phyloP scores from a whole-genome alignment of 176 grass and related monocot genomes.

The Tillandsia leiboldiana region DNA sequence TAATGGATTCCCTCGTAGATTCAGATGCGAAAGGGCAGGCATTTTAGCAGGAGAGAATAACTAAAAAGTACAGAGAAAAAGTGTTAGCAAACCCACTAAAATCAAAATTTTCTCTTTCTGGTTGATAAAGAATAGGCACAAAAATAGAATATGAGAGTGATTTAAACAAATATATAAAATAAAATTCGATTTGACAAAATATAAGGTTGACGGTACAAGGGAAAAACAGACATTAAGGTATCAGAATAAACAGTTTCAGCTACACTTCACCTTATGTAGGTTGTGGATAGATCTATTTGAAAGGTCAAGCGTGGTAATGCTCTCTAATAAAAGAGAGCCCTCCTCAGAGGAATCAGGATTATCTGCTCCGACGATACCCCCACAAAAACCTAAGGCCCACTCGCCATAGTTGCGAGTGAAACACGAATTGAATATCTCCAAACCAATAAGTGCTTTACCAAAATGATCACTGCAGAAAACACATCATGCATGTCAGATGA shows the following conservation, averaged over 20 bases:
- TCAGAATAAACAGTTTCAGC: background rate
- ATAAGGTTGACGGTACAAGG: background rate
- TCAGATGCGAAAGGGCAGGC: slow-evolving; percentile 50
- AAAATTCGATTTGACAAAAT: background rate
- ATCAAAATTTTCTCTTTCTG: background rate
- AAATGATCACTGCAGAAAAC: slow-evolving; percentile 32
- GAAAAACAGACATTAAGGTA: background rate
- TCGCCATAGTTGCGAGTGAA: slow-evolving; percentile 53
- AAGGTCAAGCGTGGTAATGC: slow-evolving; percentile 56
- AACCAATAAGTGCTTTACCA: slow-evolving; percentile 40
- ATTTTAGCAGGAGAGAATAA: slow-evolving; percentile 55
- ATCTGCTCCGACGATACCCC: slow-evolving; percentile 55
- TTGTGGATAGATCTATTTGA: slow-evolving; percentile 68
- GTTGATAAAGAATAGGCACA: background rate
- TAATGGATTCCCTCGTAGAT: slow-evolving; percentile 82
- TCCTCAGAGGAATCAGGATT: slow-evolving; percentile 47
- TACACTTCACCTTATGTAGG: slow-evolving; percentile 49
- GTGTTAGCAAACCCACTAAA: background rate
- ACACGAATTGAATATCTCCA: slow-evolving; percentile 86
- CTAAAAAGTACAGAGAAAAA: slow-evolving; percentile 26
- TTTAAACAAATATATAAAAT: background rate
- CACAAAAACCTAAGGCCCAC: slow-evolving; percentile 92
- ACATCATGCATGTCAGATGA: slow-evolving; percentile 25
- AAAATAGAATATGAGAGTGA: background rate
- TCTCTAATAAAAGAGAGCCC: slow-evolving; percentile 31